Percentiles rank a stretch among this genome's conserved stretches.
Conservation (phyloP, 495 filamentous ascomycete genomes). For the Podospora didyma region DNA sequence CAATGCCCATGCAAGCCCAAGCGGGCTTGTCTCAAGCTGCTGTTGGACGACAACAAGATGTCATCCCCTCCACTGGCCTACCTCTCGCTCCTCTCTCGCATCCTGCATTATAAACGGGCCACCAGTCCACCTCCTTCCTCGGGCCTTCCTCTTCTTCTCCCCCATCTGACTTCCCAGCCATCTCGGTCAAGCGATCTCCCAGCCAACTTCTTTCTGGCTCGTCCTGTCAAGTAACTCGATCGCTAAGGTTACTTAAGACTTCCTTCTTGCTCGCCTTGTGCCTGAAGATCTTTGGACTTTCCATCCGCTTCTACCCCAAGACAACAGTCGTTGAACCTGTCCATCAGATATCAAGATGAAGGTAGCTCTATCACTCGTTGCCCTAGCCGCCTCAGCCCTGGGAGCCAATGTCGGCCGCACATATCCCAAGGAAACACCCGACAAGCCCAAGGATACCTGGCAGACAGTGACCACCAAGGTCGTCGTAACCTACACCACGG, state of each 20-base stretch:
- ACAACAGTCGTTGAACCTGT: conserved; percentile 12
- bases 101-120: conserved; percentile 5
- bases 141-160: background rate
- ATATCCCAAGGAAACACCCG: background rate
- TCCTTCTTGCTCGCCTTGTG: conserved; percentile 17
- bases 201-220: conserved; percentile 18
- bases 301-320: background rate
- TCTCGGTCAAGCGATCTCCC: conserved; percentile 19
- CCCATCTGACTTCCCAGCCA: conserved; percentile 12
- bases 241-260: conserved; percentile 43
- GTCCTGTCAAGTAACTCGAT: conserved; percentile 41
- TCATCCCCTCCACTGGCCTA: conserved; percentile 2
- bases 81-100: background rate
- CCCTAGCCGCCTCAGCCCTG: conserved; percentile 37
- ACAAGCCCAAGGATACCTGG: background rate
- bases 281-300: conserved; percentile 1
- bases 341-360: conserved; percentile 33
- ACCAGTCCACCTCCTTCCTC: background rate
- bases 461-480: conserved; percentile 29
- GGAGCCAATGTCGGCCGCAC: conserved; percentile 23
- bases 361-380: conserved; percentile 34
- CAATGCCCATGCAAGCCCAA: conserved; percentile 4
- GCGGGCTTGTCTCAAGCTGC: conserved; percentile 1
- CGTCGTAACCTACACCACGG: conserved; percentile 37
- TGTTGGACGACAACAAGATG: conserved; percentile 6